Evolutionary conservation across 352 stramenopile species (phyloP).

Genomic region (Globisporangium spinosum): DNA sequence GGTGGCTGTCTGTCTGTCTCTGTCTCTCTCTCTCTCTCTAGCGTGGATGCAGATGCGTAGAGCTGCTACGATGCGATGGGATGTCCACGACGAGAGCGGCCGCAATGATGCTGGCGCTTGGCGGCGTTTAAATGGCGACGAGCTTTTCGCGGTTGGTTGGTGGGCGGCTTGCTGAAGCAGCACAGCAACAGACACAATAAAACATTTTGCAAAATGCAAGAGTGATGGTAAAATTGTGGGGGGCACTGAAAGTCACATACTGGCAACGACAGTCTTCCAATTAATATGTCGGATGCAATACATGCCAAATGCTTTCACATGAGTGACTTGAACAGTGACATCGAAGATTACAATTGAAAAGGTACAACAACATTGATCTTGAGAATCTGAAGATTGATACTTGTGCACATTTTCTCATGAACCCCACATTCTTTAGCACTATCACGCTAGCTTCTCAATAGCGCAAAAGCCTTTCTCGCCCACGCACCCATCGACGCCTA

Average conservation of each 20-base stretch:
- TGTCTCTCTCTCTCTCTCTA: not conserved
- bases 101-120: conserved; percentile 8
- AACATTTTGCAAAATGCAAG: not conserved
- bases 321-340: conserved; percentile 5
- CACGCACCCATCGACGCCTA: too few relatives aligned
- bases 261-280: not conserved
- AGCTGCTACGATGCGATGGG: not conserved
- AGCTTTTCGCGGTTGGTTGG: conserved; percentile 20
- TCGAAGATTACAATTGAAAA: too few relatives aligned
- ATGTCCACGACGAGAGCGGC: conserved; percentile 3
- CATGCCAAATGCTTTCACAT: not conserved
- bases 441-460: too few relatives aligned
- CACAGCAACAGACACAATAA: conserved; percentile 28
- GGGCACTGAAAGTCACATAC: not conserved
- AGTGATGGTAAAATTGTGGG: not conserved
- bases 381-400: too few relatives aligned
- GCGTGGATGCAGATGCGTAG: conserved; percentile 3
- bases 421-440: too few relatives aligned
- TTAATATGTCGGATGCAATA: conserved; percentile 1
- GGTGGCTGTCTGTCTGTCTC: not conserved
- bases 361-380: too few relatives aligned
- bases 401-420: too few relatives aligned
- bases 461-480: too few relatives aligned
- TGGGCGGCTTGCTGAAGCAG: conserved; percentile 7
- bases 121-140: conserved; percentile 11